Evolutionary conservation across 352 stramenopile species (phyloP).

Genomic region (Phytopythium aichiense): DNA sequence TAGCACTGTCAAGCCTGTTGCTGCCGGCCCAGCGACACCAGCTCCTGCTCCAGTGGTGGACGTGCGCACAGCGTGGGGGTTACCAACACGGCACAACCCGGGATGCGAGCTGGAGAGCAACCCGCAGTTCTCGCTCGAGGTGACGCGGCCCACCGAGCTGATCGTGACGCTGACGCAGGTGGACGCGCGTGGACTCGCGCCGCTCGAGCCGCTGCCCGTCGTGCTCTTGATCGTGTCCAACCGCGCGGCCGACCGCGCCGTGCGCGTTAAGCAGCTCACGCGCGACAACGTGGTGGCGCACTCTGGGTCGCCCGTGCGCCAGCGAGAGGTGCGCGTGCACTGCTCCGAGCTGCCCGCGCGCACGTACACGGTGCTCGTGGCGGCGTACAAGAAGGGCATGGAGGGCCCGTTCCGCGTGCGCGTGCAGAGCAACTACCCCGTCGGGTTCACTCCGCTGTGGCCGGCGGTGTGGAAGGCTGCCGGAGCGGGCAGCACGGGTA

Average conservation of each 20-base stretch:
- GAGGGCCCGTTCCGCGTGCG: constrained; percentile 87
- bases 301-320: constrained; percentile 64
- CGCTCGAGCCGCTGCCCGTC: constrained; percentile 60
- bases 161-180: constrained; percentile 86
- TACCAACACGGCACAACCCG: constrained; percentile 85
- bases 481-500: constrained; percentile 26
- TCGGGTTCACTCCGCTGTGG: constrained; percentile 75
- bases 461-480: constrained; percentile 71
- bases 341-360: constrained; percentile 65
- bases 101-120: constrained; percentile 82
- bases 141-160: constrained; percentile 79
- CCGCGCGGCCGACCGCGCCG: constrained; percentile 43
- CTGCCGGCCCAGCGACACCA: background rate
- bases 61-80: constrained; percentile 56
- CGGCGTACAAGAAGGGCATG: constrained; percentile 86
- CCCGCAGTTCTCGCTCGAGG: constrained; percentile 79
- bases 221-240: constrained; percentile 69
- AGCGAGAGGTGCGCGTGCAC: constrained; percentile 75
- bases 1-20: background rate
- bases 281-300: constrained; percentile 75
- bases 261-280: constrained; percentile 53
- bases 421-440: constrained; percentile 84
- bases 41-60: background rate
- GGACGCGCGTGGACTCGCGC: constrained; percentile 53
- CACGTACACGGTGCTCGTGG: constrained; percentile 87